Conservation (phyloP, 2,329 filamentous ascomycete genomes). For the Phialophora verrucosa region DNA sequence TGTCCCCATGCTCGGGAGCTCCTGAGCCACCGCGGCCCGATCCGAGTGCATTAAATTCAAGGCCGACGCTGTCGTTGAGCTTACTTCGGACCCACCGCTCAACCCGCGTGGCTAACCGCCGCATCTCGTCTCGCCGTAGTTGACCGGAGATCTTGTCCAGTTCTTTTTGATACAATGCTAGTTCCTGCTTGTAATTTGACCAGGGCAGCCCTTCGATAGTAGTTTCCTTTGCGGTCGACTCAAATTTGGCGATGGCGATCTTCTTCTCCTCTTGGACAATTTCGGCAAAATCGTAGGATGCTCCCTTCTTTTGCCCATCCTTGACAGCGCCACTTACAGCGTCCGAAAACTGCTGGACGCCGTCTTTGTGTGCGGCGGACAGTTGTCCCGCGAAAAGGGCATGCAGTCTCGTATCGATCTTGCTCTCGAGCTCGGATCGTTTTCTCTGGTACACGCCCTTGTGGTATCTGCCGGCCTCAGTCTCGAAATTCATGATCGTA, state of each 20-base stretch:
- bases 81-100: slow-evolving; percentile 93
- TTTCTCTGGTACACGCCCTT: slow-evolving; percentile 93
- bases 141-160: slow-evolving; percentile 84
- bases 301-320: slow-evolving; percentile 87
- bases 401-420: slow-evolving; percentile 88
- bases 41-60: slow-evolving; percentile 96
- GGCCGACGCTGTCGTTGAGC: slow-evolving; percentile 81
- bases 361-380: slow-evolving; percentile 83
- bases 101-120: slow-evolving; percentile 83
- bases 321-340: slow-evolving; percentile 88
- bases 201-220: slow-evolving; percentile 80
- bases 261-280: slow-evolving; percentile 86
- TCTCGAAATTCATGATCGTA: slow-evolving; percentile 82
- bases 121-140: slow-evolving; percentile 93
- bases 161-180: slow-evolving; percentile 83
- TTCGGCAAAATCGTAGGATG: slow-evolving; percentile 90
- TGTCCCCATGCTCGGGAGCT: slow-evolving; percentile 77
- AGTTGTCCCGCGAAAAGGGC: slow-evolving; percentile 87
- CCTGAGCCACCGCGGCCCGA: slow-evolving; percentile 83
- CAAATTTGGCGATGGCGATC: slow-evolving; percentile 75
- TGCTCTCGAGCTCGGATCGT: slow-evolving; percentile 79
- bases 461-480: slow-evolving; percentile 91
- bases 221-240: slow-evolving; percentile 74
- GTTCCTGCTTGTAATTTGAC: slow-evolving; percentile 84
- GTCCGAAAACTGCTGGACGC: slow-evolving; percentile 82